Conservation (phyloP, 2,329 filamentous ascomycete genomes). For the Dothideomycetidae sp. region DNA sequence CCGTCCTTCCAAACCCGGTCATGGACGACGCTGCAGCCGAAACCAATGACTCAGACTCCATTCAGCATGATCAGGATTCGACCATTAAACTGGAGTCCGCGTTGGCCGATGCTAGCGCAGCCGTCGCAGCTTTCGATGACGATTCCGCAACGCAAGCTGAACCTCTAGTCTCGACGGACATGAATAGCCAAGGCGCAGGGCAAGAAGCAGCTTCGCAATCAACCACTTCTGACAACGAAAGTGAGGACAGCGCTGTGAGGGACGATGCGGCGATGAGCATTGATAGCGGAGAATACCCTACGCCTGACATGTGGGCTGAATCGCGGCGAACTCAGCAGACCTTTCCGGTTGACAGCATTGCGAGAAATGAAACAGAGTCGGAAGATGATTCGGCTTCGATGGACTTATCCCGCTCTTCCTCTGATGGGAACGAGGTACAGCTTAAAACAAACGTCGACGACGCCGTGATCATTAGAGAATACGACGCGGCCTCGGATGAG, state of each 20-base stretch:
- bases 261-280: slow-evolving; percentile 1
- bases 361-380: background rate
- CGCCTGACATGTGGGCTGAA: background rate
- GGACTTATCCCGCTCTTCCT: slow-evolving; percentile 6
- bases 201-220: background rate
- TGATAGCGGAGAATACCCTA: background rate
- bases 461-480: slow-evolving; percentile 16
- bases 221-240: slow-evolving; percentile 1
- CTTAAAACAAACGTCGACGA: slow-evolving; percentile 14
- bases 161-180: background rate
- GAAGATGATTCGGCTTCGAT: background rate
- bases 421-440: slow-evolving; percentile 11
- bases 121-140: background rate
- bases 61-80: background rate
- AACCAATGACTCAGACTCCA: background rate
- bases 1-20: background rate
- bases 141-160: background rate
- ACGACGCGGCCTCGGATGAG: too few relatives aligned
- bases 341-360: background rate
- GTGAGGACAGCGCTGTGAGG: slow-evolving; percentile 8
- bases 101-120: background rate
- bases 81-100: too few relatives aligned
- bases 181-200: background rate
- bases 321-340: background rate
- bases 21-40: background rate